Percentiles rank a stretch among this genome's conserved stretches.
Evolutionary conservation across 129 eudicot genomes (phyloP).

Genomic region (Arctium minus): DNA sequence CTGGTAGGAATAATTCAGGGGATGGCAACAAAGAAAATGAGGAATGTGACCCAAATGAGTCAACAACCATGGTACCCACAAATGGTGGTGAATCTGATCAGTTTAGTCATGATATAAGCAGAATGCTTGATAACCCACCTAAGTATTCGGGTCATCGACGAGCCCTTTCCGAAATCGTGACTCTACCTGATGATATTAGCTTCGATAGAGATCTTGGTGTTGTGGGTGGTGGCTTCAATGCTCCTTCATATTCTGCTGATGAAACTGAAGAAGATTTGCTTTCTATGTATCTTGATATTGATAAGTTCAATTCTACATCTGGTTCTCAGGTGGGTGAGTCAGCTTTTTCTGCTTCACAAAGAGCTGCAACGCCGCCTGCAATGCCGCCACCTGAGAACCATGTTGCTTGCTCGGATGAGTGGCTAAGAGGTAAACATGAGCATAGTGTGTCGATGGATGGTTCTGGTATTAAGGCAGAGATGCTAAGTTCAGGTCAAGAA

Average conservation of each 20-base stretch:
- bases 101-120: conserved; percentile 60
- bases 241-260: conserved; percentile 59
- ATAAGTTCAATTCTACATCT: conserved; percentile 45
- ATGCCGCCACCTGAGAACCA: conserved; percentile 21
- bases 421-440: conserved; percentile 54
- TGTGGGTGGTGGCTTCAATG: conserved; percentile 62
- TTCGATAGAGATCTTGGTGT: conserved; percentile 80
- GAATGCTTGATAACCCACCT: conserved; percentile 79
- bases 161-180: conserved; percentile 73
- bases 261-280: conserved; percentile 65
- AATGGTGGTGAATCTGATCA: conserved; percentile 34
- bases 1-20: conserved; percentile 33
- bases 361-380: not conserved
- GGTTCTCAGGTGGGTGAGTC: conserved; percentile 40
- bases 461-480: conserved; percentile 40
- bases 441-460: conserved; percentile 89
- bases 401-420: conserved; percentile 28
- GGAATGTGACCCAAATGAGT: conserved; percentile 38
- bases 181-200: conserved; percentile 83
- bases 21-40: conserved; percentile 22
- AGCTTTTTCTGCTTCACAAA: conserved; percentile 15
- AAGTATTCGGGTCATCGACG: conserved; percentile 71
- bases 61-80: conserved; percentile 31
- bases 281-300: conserved; percentile 69
- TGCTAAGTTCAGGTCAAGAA: conserved; percentile 37